phyloP scores from a whole-genome alignment of 2,329 filamentous ascomycete species.

The Lecanosticta acicola region DNA sequence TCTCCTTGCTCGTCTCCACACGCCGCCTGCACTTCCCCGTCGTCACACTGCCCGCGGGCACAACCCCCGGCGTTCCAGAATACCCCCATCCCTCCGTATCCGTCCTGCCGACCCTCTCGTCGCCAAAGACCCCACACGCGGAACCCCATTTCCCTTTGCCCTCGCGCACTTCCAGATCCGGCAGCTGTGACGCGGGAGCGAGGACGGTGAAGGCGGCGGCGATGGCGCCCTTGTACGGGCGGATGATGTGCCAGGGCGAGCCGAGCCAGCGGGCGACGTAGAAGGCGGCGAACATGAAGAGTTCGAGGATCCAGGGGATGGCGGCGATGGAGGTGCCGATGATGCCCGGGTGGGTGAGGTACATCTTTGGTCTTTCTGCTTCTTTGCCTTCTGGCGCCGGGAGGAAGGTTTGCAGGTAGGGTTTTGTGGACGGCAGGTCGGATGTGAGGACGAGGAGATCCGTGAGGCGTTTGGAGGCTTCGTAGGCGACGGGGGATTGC shows the following conservation, averaged over 20 bases:
- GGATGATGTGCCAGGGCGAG: slow-evolving; percentile 79
- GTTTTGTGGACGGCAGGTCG: slow-evolving; percentile 57
- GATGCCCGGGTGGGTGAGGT: slow-evolving; percentile 80
- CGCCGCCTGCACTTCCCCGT: slow-evolving; percentile 56
- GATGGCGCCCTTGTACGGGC: slow-evolving; percentile 69
- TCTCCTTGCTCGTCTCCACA: too few species aligned
- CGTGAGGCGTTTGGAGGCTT: slow-evolving; percentile 79
- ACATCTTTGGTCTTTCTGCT: slow-evolving; percentile 55
- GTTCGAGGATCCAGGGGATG: slow-evolving; percentile 63
- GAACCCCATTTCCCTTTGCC: slow-evolving; percentile 79
- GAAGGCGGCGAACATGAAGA: slow-evolving; percentile 62
- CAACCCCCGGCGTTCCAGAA: slow-evolving; percentile 52
- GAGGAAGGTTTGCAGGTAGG: slow-evolving; percentile 55
- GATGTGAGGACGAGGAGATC: slow-evolving; percentile 75
- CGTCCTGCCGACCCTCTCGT: slow-evolving; percentile 60
- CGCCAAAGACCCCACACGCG: slow-evolving; percentile 54
- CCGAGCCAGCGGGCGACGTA: slow-evolving; percentile 70
- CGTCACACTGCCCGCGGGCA: slow-evolving; percentile 33
- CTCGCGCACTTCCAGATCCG: slow-evolving; percentile 47
- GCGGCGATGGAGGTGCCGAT: slow-evolving; percentile 77
- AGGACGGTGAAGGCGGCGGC: slow-evolving; percentile 75
- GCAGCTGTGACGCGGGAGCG: slow-evolving; percentile 57
- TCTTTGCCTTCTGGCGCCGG: slow-evolving; percentile 29
- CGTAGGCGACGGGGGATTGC: slow-evolving; percentile 61
- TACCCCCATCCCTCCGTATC: slow-evolving; percentile 83